Evolutionary conservation across 2,329 filamentous ascomycete species (phyloP).

Genomic region (Pseudogymnoascus sp.): DNA sequence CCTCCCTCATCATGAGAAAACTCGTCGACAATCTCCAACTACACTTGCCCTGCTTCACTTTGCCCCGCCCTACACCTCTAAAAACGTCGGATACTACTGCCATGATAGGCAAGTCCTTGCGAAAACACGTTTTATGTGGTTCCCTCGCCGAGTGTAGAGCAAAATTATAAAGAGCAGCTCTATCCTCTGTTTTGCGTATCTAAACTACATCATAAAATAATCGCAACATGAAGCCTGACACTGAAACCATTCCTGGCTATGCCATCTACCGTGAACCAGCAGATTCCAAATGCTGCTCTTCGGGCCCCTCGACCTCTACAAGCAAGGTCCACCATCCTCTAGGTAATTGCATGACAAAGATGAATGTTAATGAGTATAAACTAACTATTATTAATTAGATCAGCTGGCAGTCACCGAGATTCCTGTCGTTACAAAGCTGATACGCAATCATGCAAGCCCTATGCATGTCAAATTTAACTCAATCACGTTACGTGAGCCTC

Average conservation of each 20-base stretch:
- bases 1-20: not conserved
- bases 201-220: constrained; percentile 14
- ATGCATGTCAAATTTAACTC: constrained; percentile 57
- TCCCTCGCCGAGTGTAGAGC: not conserved
- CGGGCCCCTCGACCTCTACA: not conserved
- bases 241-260: constrained; percentile 39
- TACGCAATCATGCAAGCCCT: constrained; percentile 45
- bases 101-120: not conserved
- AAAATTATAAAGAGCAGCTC: not conserved
- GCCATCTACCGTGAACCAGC: constrained; percentile 36
- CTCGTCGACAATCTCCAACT: not conserved
- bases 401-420: constrained; percentile 51
- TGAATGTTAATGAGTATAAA: not conserved
- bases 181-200: not conserved
- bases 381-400: constrained; percentile 30
- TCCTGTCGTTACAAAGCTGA: constrained; percentile 40
- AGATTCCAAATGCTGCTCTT: constrained; percentile 6
- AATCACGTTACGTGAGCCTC: constrained; percentile 46
- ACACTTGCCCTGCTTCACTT: not conserved
- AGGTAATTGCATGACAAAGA: constrained; percentile 6
- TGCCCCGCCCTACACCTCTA: not conserved
- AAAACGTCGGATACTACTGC: not conserved
- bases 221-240: constrained; percentile 26
- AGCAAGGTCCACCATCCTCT: not conserved
- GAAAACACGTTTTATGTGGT: not conserved